These are phyloP conservation scores for Metschnikowia drakensbergensis DNA, from an alignment of 805 yeast species.

Conservation along the genomic window DNA sequence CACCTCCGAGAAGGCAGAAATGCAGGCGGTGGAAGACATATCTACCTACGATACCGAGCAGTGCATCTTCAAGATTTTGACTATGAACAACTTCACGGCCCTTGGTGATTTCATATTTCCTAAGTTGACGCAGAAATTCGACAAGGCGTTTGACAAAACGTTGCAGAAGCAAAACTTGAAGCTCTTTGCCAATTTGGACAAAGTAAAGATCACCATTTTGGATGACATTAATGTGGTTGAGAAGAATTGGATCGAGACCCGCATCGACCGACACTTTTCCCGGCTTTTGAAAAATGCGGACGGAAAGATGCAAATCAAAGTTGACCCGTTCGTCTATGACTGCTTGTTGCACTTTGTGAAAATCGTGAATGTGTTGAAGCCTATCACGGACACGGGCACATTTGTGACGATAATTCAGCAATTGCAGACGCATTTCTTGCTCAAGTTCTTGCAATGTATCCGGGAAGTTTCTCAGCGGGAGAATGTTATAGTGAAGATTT, in stretches of 20 bases:
- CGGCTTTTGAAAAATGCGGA: conserved; percentile 7
- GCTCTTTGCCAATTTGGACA: conserved; percentile 40
- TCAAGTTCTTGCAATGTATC: conserved; percentile 30
- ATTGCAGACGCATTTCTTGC: conserved; percentile 34
- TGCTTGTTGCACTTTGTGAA: conserved; percentile 40
- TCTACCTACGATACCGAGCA: conserved; percentile 19
- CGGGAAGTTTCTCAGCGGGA: conserved; percentile 22
- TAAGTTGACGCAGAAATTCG: conserved; percentile 29
- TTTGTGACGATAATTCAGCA: conserved; percentile 36
- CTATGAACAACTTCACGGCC: conserved; percentile 42
- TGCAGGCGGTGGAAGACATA: conserved; percentile 10
- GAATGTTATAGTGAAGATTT: conserved; percentile 12
- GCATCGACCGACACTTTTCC: conserved; percentile 25
- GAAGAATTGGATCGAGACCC: conserved; percentile 30
- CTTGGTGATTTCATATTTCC: conserved; percentile 33
- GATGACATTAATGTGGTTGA: conserved; percentile 40
- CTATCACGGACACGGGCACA: conserved; percentile 35
- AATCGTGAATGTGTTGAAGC: conserved; percentile 36
- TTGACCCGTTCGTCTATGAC: conserved; percentile 40
- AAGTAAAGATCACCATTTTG: conserved; percentile 35
- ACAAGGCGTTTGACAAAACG: conserved; percentile 32
- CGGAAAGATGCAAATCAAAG: conserved; percentile 16
- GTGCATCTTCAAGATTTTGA: conserved; percentile 35
- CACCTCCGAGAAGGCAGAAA: conserved; percentile 16
- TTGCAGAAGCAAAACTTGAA: conserved; percentile 37